Conservation (phyloP, 495 filamentous ascomycete species). For the Annulohypoxylon nitens region DNA sequence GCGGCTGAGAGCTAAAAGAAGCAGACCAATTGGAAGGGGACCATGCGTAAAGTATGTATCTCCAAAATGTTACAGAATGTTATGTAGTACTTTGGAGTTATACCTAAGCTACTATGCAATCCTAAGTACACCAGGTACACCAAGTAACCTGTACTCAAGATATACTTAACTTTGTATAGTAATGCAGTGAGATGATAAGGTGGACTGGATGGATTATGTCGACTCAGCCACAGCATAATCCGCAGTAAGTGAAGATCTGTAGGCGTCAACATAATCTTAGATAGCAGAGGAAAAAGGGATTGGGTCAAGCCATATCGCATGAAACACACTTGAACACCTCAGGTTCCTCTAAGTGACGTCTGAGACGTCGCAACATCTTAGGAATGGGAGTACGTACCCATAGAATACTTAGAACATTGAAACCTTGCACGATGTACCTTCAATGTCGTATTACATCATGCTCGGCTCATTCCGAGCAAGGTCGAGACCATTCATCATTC, state of each 20-base stretch:
- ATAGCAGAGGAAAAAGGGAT: neutral
- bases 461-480: conserved; percentile 12
- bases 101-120: conserved; percentile 1
- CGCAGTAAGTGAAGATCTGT: conserved; percentile 13
- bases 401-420: conserved; percentile 10
- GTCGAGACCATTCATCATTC: neutral
- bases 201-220: neutral
- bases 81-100: neutral
- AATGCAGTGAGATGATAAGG: neutral
- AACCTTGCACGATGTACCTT: conserved; percentile 1
- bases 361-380: conserved; percentile 29
- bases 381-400: neutral
- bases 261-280: neutral
- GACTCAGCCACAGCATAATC: conserved; percentile 36
- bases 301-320: conserved; percentile 2
- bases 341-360: conserved; percentile 2
- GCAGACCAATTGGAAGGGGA: conserved; percentile 26
- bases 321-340: conserved; percentile 17
- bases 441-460: conserved; percentile 14
- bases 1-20: conserved; percentile 35
- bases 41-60: conserved; percentile 27
- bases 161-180: neutral
- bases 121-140: conserved; percentile 7
- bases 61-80: neutral
- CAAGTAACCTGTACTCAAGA: neutral